Base-by-base conservation (phyloP, 352 stramenopile species). In the Saprolegnia parasitica region DNA sequence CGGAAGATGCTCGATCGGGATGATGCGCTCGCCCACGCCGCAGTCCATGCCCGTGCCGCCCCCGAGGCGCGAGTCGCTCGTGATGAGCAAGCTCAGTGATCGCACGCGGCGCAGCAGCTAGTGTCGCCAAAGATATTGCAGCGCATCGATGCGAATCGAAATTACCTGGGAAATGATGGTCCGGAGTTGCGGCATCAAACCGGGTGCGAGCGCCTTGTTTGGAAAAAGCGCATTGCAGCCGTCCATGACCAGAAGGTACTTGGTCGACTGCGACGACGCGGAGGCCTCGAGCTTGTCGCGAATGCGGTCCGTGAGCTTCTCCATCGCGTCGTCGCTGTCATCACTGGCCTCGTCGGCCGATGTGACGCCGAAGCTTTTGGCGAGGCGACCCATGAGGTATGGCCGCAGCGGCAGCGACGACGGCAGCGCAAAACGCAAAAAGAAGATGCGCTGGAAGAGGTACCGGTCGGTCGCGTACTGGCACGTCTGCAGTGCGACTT, bases 21-120 rank as follows among this genome's bases (percentile, higher is more conserved):
- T 78, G 47, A 93, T 91, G 71, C 90, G 91, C 72, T 93, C 86
- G 5, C 81, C 81, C 4, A 93, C 86, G 23, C 86, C 86, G 39
- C 46, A 58, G 45, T 93, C 84, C 79, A 92, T 84, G 4, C 63
- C 63, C 4, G 42, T 15, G 5, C 63, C 63, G 0, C 74, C 86
- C 13, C 86, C 86, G 50, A 93, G 79, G 50, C 89, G 90, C 10
- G 78, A 79, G 21, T 91, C 84, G 0, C 84, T 83, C 0, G 84
- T 92, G 40, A 93, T 46, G 9, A 93, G 67, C 13, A 93, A 68
- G 21, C 79, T 76, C 13, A 93, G 64, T 0, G 78, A 79, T 45
- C 77, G 88, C 11, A 91, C 86, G 16, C 84, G 82, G 21, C 86
- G 83, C 62, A 93, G 63, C 20, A 92, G 65, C 58, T 70, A 82